A percentile compares a stretch with the other conserved stretches of the same genome.
Evolutionary conservation across 2,329 filamentous ascomycete genomes (phyloP).

Genomic region (Pseudonectria foliicola): DNA sequence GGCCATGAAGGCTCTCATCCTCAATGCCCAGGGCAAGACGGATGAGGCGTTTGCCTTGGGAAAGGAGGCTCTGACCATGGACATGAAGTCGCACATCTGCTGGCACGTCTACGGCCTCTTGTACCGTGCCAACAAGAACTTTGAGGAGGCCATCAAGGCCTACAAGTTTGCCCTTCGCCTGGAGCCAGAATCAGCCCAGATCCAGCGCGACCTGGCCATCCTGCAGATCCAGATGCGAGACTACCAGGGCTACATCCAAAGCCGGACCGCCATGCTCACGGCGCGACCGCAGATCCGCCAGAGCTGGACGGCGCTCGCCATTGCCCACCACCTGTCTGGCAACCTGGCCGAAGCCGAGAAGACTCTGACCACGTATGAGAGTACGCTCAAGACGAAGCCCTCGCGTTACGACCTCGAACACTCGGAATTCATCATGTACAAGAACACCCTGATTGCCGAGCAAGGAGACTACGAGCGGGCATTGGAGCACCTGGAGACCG

Average conservation of each 20-base stretch:
- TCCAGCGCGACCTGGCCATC: slow-evolving; percentile 86
- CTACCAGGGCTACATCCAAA: slow-evolving; percentile 88
- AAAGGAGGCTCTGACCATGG: slow-evolving; percentile 85
- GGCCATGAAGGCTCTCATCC: slow-evolving; percentile 97
- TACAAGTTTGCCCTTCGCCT: slow-evolving; percentile 93
- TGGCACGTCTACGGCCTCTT: slow-evolving; percentile 98
- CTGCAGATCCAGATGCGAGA: slow-evolving; percentile 96
- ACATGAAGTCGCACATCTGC: slow-evolving; percentile 99
- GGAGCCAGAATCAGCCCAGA: slow-evolving; percentile 90
- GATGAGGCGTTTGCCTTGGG: slow-evolving; percentile 92
- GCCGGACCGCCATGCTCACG: slow-evolving; percentile 80
- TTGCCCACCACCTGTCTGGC: slow-evolving; percentile 86
- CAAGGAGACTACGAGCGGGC: slow-evolving; percentile 76
- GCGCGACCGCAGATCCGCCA: slow-evolving; percentile 73
- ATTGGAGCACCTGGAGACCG: slow-evolving; percentile 74
- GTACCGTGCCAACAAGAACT: slow-evolving; percentile 92
- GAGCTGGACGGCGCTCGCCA: slow-evolving; percentile 96
- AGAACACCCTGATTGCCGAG: slow-evolving; percentile 90
- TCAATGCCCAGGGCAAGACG: slow-evolving; percentile 85
- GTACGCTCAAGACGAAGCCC: slow-evolving; percentile 77
- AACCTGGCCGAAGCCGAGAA: slow-evolving; percentile 82
- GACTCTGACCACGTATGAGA: slow-evolving; percentile 85
- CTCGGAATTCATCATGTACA: slow-evolving; percentile 90
- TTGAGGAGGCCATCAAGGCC: slow-evolving; percentile 97
- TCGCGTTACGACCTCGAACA: slow-evolving; percentile 79